Evolutionary conservation across 345 rosid genomes (phyloP).

Genomic region (Salix brachista): DNA sequence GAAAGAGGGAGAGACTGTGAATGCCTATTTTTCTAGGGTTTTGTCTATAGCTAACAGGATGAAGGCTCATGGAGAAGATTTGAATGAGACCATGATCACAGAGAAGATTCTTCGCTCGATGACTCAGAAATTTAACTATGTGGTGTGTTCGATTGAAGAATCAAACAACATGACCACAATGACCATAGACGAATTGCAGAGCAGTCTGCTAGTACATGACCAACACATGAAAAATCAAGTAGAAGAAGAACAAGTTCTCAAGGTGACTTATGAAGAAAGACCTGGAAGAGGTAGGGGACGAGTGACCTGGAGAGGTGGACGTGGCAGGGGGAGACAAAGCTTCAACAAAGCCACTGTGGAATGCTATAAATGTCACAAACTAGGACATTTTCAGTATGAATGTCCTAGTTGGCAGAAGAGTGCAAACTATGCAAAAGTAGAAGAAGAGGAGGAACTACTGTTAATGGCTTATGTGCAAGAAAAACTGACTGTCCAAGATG

Average conservation of each 20-base stretch:
- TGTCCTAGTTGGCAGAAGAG: neutral
- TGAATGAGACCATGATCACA: conserved; percentile 3
- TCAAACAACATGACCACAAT: neutral
- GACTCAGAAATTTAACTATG: neutral
- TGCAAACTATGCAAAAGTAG: neutral
- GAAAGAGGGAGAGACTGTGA: neutral
- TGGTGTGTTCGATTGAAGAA: neutral
- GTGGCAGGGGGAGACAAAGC: neutral
- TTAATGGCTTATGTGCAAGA: neutral
- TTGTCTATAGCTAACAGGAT: conserved; percentile 6
- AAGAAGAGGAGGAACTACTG: neutral
- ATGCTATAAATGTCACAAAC: neutral
- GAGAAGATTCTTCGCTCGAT: neutral
- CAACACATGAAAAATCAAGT: neutral
- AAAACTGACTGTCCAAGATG: too few species aligned
- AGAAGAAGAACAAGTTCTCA: neutral
- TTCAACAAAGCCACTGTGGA: conserved; percentile 3
- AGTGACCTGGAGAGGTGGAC: neutral
- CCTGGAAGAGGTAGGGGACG: neutral
- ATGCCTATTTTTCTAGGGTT: conserved; percentile 4
- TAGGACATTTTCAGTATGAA: neutral
- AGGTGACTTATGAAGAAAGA: neutral
- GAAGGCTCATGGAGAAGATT: neutral
- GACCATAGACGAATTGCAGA: neutral
- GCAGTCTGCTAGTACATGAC: neutral